Conservation (phyloP, 1,284 basidiomycete species). For the Omphalotus olearius region DNA sequence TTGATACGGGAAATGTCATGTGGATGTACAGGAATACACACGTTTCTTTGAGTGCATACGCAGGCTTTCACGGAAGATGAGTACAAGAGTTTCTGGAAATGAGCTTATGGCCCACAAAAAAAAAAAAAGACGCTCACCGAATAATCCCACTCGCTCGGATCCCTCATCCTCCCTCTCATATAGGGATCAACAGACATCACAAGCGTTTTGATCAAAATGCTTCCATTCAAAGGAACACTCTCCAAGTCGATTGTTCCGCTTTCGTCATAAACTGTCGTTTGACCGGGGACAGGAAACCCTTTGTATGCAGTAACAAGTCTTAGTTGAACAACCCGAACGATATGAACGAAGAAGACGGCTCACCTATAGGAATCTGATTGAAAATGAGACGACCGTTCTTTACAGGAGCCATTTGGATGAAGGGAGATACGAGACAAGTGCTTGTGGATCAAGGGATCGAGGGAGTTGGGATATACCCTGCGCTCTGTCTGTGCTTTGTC, state of each 20-base stretch:
- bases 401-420: constrained; percentile 24
- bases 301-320: neutral
- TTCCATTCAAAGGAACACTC: constrained; percentile 43
- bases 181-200: constrained; percentile 48
- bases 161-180: constrained; percentile 38
- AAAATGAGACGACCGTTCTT: constrained; percentile 33
- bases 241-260: constrained; percentile 47
- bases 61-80: no score
- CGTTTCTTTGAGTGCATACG: no score
- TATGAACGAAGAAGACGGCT: no score
- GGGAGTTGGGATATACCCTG: no score
- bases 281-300: constrained; percentile 46
- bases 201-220: constrained; percentile 45
- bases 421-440: no score
- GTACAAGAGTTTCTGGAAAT: neutral
- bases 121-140: constrained; percentile 17
- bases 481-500: no score
- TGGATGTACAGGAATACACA: no score
- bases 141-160: constrained; percentile 23
- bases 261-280: constrained; percentile 44
- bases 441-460: no score
- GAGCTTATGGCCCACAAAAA: neutral
- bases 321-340: no score
- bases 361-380: constrained; percentile 29
- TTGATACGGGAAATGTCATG: neutral